These are phyloP conservation scores for Erodium maritimum DNA, from an alignment of 345 rosid genomes.

Conservation along the genomic window DNA sequence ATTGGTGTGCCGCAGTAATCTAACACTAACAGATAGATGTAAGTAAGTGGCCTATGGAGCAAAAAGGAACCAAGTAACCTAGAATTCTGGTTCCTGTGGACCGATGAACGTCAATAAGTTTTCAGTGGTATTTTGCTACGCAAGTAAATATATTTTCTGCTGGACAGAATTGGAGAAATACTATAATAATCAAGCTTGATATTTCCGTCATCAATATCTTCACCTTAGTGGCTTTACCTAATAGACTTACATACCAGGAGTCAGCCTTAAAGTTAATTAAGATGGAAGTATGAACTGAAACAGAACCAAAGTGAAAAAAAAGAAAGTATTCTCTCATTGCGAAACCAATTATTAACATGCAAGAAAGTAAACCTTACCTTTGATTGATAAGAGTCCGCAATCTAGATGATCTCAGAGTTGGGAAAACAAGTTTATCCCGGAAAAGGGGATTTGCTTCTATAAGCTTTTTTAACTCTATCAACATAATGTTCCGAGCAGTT, in stretches of 20 bases:
- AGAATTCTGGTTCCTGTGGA: too few relatives aligned
- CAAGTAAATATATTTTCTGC: too few relatives aligned
- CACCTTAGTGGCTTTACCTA: too few relatives aligned
- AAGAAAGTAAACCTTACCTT: slow-evolving; percentile 8
- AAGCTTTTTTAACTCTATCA: slow-evolving; percentile 20
- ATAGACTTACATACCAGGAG: neutral
- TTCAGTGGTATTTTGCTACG: neutral
- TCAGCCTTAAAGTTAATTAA: neutral
- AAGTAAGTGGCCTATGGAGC: neutral
- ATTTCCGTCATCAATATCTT: too few relatives aligned
- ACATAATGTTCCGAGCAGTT: slow-evolving; percentile 24
- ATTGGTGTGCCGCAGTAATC: neutral
- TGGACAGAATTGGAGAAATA: too few relatives aligned
- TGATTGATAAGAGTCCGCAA: slow-evolving; percentile 27
- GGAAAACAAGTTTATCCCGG: slow-evolving; percentile 23
- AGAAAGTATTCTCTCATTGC: too few relatives aligned
- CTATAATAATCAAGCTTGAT: too few relatives aligned
- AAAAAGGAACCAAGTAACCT: too few relatives aligned
- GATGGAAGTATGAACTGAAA: neutral
- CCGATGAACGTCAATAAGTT: neutral
- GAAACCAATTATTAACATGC: neutral
- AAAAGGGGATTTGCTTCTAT: slow-evolving; percentile 26
- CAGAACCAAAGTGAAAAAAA: neutral
- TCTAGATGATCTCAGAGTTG: slow-evolving; percentile 17
- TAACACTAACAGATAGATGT: too few relatives aligned